Base-by-base conservation (phyloP, 1,284 basidiomycete genomes). In the Athelia sp. region DNA sequence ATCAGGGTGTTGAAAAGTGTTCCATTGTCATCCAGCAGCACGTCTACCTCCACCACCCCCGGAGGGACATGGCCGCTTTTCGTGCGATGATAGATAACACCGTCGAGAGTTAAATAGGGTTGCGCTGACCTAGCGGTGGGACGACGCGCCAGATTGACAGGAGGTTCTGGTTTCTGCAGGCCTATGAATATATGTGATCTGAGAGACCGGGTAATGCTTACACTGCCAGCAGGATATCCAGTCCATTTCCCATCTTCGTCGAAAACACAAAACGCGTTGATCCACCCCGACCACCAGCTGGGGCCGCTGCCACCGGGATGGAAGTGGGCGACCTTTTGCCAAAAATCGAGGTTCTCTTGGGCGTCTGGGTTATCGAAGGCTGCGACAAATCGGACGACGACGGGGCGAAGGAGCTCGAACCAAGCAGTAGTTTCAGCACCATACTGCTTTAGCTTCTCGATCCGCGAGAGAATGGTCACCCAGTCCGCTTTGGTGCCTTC, bases 231-330 rank as follows among this genome's bases (percentile, higher is more conserved):
- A 10, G 43, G 31, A 15, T 34, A 32, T 3, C 55, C 60, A 6
- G 51, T 52, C 62, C 62, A 64, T 46, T 55, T 45, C 1, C 67
- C 66, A 17, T 62, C 45, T 23, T 24, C 26, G 43, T 57, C 49
- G 51, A 64, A 70, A 8, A 67, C 65, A 51, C 64, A 67, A 48
- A 74, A 74, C 1, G 67, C 69, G 19, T 65, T 69, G 51, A 72
- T 54, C 71, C 71, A 70, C 3, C 67, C 67, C 23, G 56, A 50
- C 14, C 70, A 45, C 15, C 54, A 52, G 19, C 46, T 52, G 3
- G 51, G 46, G 0, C 65, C 63, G 43, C 62, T 61, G 2, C 56
- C 51, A 2, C 17, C 34, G 2, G 45, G 14, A 6, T 58, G 9
- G n/a, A 51, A 50, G 38, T 64, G 53, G 6, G 51, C 59, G 18